Conservation (phyloP, 306 rosid genomes). For the Vigna unguiculata region DNA sequence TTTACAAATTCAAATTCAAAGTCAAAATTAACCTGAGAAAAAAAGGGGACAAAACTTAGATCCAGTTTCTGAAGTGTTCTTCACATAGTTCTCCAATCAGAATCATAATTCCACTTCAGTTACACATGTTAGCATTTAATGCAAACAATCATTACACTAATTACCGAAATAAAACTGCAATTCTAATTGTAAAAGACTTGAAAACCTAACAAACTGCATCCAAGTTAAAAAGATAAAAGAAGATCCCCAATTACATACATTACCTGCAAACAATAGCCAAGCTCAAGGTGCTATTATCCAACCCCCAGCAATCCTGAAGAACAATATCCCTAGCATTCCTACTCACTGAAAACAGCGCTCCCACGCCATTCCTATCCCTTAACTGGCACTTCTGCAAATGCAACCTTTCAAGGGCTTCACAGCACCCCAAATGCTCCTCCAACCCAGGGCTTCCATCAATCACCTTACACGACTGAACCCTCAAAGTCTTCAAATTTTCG, state of each 20-base stretch:
- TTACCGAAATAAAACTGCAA: background rate
- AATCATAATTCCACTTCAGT: background rate
- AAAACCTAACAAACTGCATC: background rate
- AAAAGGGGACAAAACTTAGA: background rate
- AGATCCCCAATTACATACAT: background rate
- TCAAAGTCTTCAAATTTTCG: slow-evolving; percentile 81
- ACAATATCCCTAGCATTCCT: slow-evolving; percentile 68
- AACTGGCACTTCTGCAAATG: slow-evolving; percentile 78
- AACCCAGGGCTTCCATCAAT: slow-evolving; percentile 69
- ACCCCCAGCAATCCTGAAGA: slow-evolving; percentile 86
- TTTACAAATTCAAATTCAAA: background rate
- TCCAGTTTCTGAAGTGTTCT: background rate
- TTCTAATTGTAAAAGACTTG: background rate
- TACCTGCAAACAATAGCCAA: slow-evolving; percentile 79
- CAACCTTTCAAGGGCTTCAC: slow-evolving; percentile 71
- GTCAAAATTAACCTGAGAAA: background rate
- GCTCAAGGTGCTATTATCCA: slow-evolving; percentile 62
- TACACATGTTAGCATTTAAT: background rate
- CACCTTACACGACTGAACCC: slow-evolving; percentile 66
- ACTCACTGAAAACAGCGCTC: slow-evolving; percentile 66
- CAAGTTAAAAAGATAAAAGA: background rate
- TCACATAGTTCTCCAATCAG: background rate
- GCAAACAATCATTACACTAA: background rate
- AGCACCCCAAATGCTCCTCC: slow-evolving; percentile 71
- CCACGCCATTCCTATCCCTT: slow-evolving; percentile 57